A percentile compares a stretch with the other conserved stretches of the same genome.
phyloP scores from a whole-genome alignment of 495 filamentous ascomycete genomes.

The Podospora pseudoanserina region DNA sequence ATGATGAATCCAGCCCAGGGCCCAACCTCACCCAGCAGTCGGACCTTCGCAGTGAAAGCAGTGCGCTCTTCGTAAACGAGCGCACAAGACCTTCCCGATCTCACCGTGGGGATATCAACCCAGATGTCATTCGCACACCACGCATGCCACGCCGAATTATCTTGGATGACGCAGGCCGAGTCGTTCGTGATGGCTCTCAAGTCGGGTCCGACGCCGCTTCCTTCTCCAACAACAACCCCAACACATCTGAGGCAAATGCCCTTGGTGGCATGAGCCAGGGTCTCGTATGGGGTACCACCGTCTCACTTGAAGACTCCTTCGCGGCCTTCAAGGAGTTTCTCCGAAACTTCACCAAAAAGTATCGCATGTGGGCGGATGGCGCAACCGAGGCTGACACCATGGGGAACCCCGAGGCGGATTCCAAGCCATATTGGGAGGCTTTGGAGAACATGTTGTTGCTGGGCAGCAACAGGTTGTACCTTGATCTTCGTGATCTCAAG shows the following conservation, averaged over 20 bases:
- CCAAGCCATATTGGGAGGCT: constrained; percentile 78
- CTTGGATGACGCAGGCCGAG: constrained; percentile 75
- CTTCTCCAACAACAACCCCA: constrained; percentile 81
- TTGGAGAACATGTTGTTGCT: constrained; percentile 86
- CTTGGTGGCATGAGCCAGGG: constrained; percentile 75
- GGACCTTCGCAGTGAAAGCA: constrained; percentile 72
- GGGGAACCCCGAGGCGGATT: constrained; percentile 56
- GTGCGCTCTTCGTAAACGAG: constrained; percentile 77
- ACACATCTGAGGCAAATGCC: constrained; percentile 86
- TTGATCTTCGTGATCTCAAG: constrained; percentile 87
- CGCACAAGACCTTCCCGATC: constrained; percentile 51
- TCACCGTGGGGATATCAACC: constrained; percentile 79
- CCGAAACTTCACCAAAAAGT: constrained; percentile 83
- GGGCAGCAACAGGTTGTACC: constrained; percentile 75
- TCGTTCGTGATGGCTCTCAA: constrained; percentile 52
- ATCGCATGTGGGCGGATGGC: constrained; percentile 85
- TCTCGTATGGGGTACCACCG: constrained; percentile 96
- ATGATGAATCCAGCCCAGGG: constrained; percentile 77
- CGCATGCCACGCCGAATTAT: constrained; percentile 66
- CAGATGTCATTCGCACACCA: constrained; percentile 66
- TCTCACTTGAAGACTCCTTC: constrained; percentile 87
- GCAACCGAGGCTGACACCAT: constrained; percentile 71
- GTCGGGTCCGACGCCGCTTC: constrained; percentile 73
- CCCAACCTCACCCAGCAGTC: constrained; percentile 57
- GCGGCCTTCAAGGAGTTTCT: constrained; percentile 86